These are phyloP conservation scores for Chenopodium album DNA, from an alignment of 148 eudicot species.

Conservation along the genomic window DNA sequence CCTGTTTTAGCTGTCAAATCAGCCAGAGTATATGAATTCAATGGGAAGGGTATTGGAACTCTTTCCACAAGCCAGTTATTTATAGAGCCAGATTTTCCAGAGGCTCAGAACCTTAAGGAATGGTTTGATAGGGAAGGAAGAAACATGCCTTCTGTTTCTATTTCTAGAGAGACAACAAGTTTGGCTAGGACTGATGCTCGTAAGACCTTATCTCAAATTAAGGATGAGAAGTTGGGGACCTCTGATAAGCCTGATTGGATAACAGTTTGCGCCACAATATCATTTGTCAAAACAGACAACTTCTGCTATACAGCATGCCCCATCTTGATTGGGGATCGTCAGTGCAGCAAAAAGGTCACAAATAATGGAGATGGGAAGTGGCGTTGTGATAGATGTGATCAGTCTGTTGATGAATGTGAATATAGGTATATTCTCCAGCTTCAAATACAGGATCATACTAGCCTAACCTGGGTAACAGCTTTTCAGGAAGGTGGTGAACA, in stretches of 20 bases:
- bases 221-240: constrained; percentile 90
- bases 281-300: constrained; percentile 67
- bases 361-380: constrained; percentile 95
- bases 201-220: constrained; percentile 77
- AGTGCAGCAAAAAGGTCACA: constrained; percentile 83
- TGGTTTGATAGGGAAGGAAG: constrained; percentile 85
- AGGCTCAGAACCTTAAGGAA: constrained; percentile 55
- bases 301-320: constrained; percentile 95
- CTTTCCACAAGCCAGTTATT: constrained; percentile 58
- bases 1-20: constrained; percentile 89
- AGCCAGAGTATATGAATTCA: constrained; percentile 71
- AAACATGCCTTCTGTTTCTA: constrained; percentile 49
- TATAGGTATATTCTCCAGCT: constrained; percentile 85
- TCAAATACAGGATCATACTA: constrained; percentile 91
- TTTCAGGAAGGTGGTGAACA: constrained; percentile 89
- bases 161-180: constrained; percentile 55
- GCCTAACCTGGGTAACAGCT: constrained; percentile 82
- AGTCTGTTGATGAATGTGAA: constrained; percentile 75
- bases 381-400: constrained; percentile 89
- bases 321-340: constrained; percentile 59
- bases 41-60: constrained; percentile 81
- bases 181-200: constrained; percentile 53
- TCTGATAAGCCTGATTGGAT: constrained; percentile 96
- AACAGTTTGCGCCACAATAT: constrained; percentile 62
- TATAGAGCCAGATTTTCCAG: constrained; percentile 90